A percentile compares a stretch with the other conserved stretches of the same genome.
These are phyloP conservation scores for Zelopaecilomyces penicillatus DNA, from an alignment of 2,329 filamentous ascomycete genomes.

Conservation along the genomic window DNA sequence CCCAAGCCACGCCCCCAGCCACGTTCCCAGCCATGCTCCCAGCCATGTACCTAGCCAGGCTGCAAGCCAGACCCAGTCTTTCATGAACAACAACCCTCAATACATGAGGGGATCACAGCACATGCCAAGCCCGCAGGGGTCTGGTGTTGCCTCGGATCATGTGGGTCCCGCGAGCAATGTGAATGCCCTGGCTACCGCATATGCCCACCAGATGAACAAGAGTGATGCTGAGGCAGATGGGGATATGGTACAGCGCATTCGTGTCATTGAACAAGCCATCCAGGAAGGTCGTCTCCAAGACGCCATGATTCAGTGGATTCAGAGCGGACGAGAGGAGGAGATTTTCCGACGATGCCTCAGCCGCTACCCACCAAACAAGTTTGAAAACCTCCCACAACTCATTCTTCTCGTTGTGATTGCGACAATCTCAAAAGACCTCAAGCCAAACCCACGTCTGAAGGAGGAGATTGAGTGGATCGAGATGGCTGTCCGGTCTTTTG, in stretches of 20 bases:
- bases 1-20: constrained; percentile 17
- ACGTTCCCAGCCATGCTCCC: constrained; percentile 24
- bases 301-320: constrained; percentile 59
- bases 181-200: constrained; percentile 26
- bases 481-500: constrained; percentile 47
- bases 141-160: constrained; percentile 25
- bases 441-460: constrained; percentile 40
- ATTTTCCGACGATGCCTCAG: constrained; percentile 46
- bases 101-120: constrained; percentile 26
- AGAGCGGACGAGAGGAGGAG: constrained; percentile 53
- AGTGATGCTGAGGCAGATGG: constrained; percentile 28
- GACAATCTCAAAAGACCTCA: constrained; percentile 52
- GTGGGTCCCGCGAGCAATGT: constrained; percentile 23
- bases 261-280: constrained; percentile 55
- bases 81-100: constrained; percentile 27
- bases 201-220: constrained; percentile 27
- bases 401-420: constrained; percentile 57
- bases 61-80: constrained; percentile 22
- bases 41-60: constrained; percentile 21
- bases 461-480: constrained; percentile 55
- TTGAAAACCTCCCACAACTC: constrained; percentile 51
- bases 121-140: constrained; percentile 24
- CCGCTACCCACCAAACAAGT: constrained; percentile 29
- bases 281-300: constrained; percentile 52
- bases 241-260: constrained; percentile 48